Conservation (phyloP, 140 eudicot species). For the Anethum foeniculum region DNA sequence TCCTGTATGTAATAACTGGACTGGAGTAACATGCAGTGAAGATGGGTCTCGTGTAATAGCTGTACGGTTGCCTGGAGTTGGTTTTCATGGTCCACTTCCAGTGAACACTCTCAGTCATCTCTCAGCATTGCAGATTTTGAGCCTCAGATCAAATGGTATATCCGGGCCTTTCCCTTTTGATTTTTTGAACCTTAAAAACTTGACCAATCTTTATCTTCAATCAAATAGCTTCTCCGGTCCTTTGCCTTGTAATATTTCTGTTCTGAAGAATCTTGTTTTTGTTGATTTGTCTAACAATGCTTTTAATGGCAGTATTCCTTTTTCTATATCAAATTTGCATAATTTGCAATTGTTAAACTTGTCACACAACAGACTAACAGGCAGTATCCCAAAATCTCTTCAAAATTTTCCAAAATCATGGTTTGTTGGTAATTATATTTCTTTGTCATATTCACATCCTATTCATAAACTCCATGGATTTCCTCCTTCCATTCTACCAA, state of each 20-base stretch:
- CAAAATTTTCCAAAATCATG: slow-evolving; percentile 62
- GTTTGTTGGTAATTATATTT: slow-evolving; percentile 58
- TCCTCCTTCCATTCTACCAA: slow-evolving; percentile 33
- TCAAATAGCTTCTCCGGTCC: slow-evolving; percentile 58
- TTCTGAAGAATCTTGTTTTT: slow-evolving; percentile 53
- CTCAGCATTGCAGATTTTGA: slow-evolving; percentile 77
- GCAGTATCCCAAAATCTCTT: slow-evolving; percentile 68
- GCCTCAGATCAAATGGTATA: slow-evolving; percentile 84
- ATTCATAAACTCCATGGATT: slow-evolving; percentile 34
- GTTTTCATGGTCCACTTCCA: slow-evolving; percentile 81
- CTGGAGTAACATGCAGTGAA: slow-evolving; percentile 75
- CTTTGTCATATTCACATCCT: slow-evolving; percentile 23
- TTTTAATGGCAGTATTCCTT: slow-evolving; percentile 70
- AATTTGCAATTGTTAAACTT: slow-evolving; percentile 52
- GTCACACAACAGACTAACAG: slow-evolving; percentile 55
- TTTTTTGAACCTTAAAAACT: slow-evolving; percentile 42
- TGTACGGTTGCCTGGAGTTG: slow-evolving; percentile 82
- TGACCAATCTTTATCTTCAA: slow-evolving; percentile 69
- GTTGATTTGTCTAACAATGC: slow-evolving; percentile 63
- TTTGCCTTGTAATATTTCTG: slow-evolving; percentile 63
- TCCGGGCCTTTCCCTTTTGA: slow-evolving; percentile 68
- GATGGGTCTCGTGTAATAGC: slow-evolving; percentile 66
- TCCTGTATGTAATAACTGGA: slow-evolving; percentile 72
- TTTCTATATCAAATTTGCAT: slow-evolving; percentile 38
- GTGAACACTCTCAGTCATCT: slow-evolving; percentile 58